These are phyloP conservation scores for Rhypophila decipiens DNA, from an alignment of 495 filamentous ascomycete species.

Conservation along the genomic window DNA sequence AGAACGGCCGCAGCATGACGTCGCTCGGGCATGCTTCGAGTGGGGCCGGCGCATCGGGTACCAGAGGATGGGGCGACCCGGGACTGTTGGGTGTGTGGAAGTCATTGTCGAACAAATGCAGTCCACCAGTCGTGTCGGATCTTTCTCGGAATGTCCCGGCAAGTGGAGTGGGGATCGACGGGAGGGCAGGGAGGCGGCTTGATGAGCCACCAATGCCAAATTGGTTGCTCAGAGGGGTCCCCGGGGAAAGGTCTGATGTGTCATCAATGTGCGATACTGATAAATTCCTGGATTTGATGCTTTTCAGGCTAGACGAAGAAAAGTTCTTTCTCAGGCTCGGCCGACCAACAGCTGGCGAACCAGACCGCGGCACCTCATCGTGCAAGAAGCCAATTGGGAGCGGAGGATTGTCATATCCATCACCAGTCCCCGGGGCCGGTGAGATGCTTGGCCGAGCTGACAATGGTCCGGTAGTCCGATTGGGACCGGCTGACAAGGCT, in stretches of 20 bases:
- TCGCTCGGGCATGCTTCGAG: constrained; percentile 91
- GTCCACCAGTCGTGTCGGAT: constrained; percentile 52
- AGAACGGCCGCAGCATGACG: constrained; percentile 81
- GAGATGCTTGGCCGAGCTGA: constrained; percentile 29
- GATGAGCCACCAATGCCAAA: constrained; percentile 48
- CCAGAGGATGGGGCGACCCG: constrained; percentile 56
- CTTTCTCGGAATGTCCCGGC: constrained; percentile 48
- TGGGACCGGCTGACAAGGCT: constrained; percentile 35
- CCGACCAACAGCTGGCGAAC: constrained; percentile 33
- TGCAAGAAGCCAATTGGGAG: constrained; percentile 24
- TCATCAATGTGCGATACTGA: constrained; percentile 68
- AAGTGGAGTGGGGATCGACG: constrained; percentile 65
- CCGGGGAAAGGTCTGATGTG: constrained; percentile 58
- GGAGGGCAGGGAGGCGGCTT: constrained; percentile 41
- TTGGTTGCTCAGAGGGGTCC: constrained; percentile 61
- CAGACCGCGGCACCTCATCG: constrained; percentile 29
- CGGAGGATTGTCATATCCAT: constrained; percentile 20
- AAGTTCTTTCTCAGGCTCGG: constrained; percentile 66
- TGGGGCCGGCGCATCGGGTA: constrained; percentile 54
- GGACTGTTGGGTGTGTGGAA: constrained; percentile 69
- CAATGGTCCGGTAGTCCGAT: constrained; percentile 16
- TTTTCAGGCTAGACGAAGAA: constrained; percentile 69
- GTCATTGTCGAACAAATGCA: constrained; percentile 79
- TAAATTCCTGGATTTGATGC: constrained; percentile 64
- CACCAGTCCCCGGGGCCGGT: constrained; percentile 16